Base-by-base conservation (phyloP, 371 early-diverging fungal species). In the Apophysomyces ossiformis region DNA sequence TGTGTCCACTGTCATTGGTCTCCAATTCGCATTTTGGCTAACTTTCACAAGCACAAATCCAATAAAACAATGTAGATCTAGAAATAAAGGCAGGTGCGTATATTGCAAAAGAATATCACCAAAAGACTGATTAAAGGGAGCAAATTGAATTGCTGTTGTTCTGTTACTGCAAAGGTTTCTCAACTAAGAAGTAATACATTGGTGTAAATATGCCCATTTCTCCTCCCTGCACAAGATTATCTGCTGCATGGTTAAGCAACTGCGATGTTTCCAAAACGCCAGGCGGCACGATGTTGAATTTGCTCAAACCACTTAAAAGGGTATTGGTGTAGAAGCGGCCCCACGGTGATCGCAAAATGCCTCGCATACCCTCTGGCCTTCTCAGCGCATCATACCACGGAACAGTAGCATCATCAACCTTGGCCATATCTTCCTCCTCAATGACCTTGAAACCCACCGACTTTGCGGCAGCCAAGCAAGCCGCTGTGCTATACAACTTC, bases 181-280 rank as follows among this genome's bases (percentile, higher is more conserved):
- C 85, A 50, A 84, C 93, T 37, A 89, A 75, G 71, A 92, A 91
- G 74, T 87, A 85, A 80, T 88, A 92, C 93, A 93, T 93, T 54
- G 93, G 93, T 2, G 93, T 93, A 56, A 93, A 92, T 58, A 93
- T 84, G 56, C 84, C 77, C 75, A 84, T 73, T 72, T 89, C 89
- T 39, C 89, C 93, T 43, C 91, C 93, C 8, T 67, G 75, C 39
- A 92, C 91, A 46, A 93, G 81, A 61, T 81, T 78, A 70, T 90
- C 90, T 15, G 93, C 88, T 9, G 91, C 93, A 13, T 82, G 82
- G 74, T 85, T 84, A 39, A 93, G 82, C 37, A 93, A 74, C 35
- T 85, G 76, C 41, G 89, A 87, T 18, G 90, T 89, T 72, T 91
- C 85, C 68, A 80, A 73, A 38, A 91, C 87, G 60, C 93, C 91